Base-by-base conservation (phyloP, 2,329 filamentous ascomycete genomes). In the Arthrinium puccinioides region DNA sequence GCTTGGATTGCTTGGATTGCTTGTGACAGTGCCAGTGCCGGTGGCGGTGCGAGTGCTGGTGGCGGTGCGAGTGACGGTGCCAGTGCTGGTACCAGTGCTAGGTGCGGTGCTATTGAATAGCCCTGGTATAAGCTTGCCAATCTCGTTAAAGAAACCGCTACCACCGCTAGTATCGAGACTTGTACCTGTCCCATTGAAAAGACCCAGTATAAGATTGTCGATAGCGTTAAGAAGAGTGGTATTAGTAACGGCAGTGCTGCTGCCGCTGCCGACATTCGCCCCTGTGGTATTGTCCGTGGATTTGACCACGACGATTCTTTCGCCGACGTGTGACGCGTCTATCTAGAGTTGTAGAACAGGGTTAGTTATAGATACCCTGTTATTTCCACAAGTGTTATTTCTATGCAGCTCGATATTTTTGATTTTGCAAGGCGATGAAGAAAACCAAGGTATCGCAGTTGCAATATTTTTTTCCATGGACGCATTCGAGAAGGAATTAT, bases 241-340 rank as follows among this genome's bases (percentile, higher is more conserved):
- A n/a, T n/a, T n/a, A n/a, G n/a, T n/a, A n/a, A n/a, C 30, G 11
- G 7, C 6, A 21, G 9, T 32, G 7, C 30, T 10, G 16, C 13
- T 14, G 13, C 16, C 8, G 18, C 20, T 33, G 7, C 31, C 31
- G 14, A 23, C 18, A 21, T 16, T 33, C 5, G 21, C n/a, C 8
- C 31, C 31, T 13, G n/a, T 11, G 15, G 14, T 2, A 24, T 33
- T 24, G n/a, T 16, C 13, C 20, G 31, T 11, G 8, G 16, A 18
- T 13, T 33, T 33, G n/a, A 33, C 31, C 6, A 33, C 31, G 21
- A 33, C 19, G n/a, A 33, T 23, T 16, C 31, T 23, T 13, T 33
- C 31, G 14, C 16, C 16, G 11, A 33, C 21, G 13, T 23, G 31
- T 15, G 31, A 33, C 9, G 31, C 19, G 14, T 33, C 31, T 16